phyloP scores from a whole-genome alignment of 225 moss, liverwort and hornwort species.

The Sphagnum tenellum region DNA sequence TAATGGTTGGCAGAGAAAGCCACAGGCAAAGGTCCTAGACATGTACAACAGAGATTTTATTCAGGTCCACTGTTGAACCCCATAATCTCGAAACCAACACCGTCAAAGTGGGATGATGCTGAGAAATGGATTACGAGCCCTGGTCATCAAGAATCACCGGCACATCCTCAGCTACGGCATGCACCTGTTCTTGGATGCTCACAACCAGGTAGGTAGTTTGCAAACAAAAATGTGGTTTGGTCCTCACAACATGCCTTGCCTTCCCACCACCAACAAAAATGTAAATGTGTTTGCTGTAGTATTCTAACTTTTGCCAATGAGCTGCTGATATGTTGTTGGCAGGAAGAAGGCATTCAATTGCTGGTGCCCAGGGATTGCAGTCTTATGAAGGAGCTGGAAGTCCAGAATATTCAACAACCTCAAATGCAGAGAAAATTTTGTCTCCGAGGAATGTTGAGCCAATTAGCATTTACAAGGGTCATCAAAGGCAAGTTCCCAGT shows the following conservation, averaged over 20 bases:
- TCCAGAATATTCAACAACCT: conserved; percentile 19
- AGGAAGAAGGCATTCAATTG: conserved; percentile 34
- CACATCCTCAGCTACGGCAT: conserved; percentile 21
- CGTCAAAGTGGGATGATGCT: conserved; percentile 52
- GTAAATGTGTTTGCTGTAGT: too few relatives aligned
- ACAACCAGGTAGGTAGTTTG: conserved; percentile 12
- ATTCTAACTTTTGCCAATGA: too few relatives aligned
- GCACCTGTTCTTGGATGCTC: conserved; percentile 10
- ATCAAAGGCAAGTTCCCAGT: too few relatives aligned
- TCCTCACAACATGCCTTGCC: too few relatives aligned
- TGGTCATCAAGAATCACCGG: conserved; percentile 35
- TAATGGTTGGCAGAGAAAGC: conserved; percentile 16
- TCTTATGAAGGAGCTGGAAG: conserved; percentile 25
- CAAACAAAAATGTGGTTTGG: too few relatives aligned
- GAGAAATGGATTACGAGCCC: conserved; percentile 54
- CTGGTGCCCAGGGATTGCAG: conserved; percentile 15
- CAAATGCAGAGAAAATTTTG: conserved; percentile 20
- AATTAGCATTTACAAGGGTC: neutral
- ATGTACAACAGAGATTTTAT: conserved; percentile 29
- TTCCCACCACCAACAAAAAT: too few relatives aligned
- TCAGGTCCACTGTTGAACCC: conserved; percentile 41
- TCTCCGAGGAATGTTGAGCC: conserved; percentile 13
- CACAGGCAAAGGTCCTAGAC: conserved; percentile 6
- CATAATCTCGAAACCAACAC: conserved; percentile 36
- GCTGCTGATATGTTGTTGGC: neutral